Conservation (phyloP, 345 rosid genomes). For the Hibiscus mutabilis region DNA sequence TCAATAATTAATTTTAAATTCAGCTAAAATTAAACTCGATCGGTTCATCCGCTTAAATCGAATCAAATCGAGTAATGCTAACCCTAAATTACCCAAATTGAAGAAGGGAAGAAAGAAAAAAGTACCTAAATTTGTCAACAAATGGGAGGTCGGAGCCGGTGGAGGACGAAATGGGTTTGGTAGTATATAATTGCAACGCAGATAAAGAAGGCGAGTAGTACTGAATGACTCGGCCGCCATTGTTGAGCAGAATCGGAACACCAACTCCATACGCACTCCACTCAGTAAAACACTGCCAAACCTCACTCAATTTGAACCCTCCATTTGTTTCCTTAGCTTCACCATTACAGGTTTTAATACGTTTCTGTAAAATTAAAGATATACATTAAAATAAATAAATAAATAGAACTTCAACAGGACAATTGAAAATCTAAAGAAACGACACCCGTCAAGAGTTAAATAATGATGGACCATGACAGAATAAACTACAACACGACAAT, state of each 20-base stretch:
- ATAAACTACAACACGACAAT: too few relatives aligned
- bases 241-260: slow-evolving; percentile 34
- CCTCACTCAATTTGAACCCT: slow-evolving; percentile 24
- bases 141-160: neutral
- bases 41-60: too few relatives aligned
- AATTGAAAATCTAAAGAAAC: too few relatives aligned
- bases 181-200: slow-evolving; percentile 38
- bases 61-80: too few relatives aligned
- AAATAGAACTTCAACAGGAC: too few relatives aligned
- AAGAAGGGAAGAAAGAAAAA: neutral
- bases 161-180: neutral
- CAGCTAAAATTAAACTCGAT: too few relatives aligned
- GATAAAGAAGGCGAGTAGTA: slow-evolving; percentile 46
- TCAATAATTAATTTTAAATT: too few relatives aligned
- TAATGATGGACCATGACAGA: too few relatives aligned
- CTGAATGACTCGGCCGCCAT: slow-evolving; percentile 32
- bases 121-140: neutral
- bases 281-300: slow-evolving; percentile 41
- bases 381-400: too few relatives aligned
- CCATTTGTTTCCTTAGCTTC: neutral
- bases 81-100: neutral
- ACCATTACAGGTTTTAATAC: neutral
- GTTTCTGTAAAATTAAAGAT: neutral
- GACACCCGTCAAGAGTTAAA: too few relatives aligned
- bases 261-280: slow-evolving; percentile 50